These are phyloP conservation scores for Grosmannia huntii DNA, from an alignment of 2,329 filamentous ascomycete genomes.

Conservation along the genomic window DNA sequence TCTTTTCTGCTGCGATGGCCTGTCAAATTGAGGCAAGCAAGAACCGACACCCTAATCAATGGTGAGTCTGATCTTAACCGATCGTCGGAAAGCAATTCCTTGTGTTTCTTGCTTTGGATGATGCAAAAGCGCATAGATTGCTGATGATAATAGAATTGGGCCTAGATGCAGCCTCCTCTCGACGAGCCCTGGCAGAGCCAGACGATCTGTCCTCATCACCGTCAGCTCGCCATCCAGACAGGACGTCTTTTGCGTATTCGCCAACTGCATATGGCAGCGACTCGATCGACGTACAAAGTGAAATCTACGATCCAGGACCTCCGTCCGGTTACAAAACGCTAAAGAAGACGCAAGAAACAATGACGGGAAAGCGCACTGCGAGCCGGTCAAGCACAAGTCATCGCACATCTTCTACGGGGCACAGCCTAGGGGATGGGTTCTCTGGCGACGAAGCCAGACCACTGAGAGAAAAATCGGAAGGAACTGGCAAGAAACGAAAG, in stretches of 20 bases:
- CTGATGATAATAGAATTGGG: no score
- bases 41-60: no score
- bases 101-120: no score
- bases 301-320: neutral
- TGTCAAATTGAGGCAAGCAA: neutral
- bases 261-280: no score
- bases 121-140: no score
- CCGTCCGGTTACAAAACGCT: slow-evolving; percentile 11
- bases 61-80: neutral
- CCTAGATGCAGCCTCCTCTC: no score
- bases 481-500: slow-evolving; percentile 1
- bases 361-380: no score
- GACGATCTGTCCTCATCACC: neutral
- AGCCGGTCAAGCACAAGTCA: neutral
- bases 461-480: neutral
- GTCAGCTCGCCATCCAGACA: neutral
- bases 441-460: slow-evolving; percentile 9
- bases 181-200: no score
- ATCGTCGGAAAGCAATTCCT: neutral
- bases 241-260: no score
- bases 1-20: neutral
- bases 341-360: neutral
- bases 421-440: slow-evolving; percentile 9
- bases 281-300: no score
- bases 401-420: neutral